Evolutionary conservation across 495 filamentous ascomycete genomes (phyloP).

Genomic region (Apiosordaria backusii): DNA sequence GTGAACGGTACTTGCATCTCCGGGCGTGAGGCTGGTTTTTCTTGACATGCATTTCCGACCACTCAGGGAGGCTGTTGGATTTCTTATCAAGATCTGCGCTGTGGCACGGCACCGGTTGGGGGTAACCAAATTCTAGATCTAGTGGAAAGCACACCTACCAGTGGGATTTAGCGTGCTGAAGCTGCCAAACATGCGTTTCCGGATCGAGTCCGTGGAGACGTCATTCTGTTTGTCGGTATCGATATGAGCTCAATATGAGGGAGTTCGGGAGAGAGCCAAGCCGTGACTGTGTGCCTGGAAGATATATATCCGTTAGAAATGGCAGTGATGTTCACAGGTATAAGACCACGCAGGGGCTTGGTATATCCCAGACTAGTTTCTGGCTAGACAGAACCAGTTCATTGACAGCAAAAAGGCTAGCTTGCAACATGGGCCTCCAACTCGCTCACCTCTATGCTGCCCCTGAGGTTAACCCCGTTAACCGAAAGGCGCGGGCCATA

Average conservation of each 20-base stretch:
- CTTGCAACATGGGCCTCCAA: conserved; percentile 39
- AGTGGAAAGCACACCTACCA: neutral
- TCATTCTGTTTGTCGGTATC: neutral
- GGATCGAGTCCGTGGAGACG: conserved; percentile 15
- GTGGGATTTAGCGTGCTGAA: neutral
- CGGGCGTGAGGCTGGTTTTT: neutral
- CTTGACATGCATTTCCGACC: neutral
- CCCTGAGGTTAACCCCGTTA: conserved; percentile 69
- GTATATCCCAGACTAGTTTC: neutral
- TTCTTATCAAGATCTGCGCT: neutral
- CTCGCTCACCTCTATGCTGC: conserved; percentile 52
- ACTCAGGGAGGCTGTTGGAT: neutral
- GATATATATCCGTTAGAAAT: neutral
- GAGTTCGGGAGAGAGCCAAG: neutral
- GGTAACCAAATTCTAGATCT: neutral
- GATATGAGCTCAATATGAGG: neutral
- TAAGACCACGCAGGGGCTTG: neutral
- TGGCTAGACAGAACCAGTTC: neutral
- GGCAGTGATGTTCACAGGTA: neutral
- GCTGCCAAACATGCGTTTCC: conserved; percentile 12
- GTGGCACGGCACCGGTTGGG: neutral
- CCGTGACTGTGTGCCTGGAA: neutral
- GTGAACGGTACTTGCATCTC: neutral
- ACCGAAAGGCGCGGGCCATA: conserved; percentile 73
- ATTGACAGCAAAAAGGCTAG: neutral